Evolutionary conservation across 2,329 filamentous ascomycete species (phyloP).

Genomic region (Aspergillus sp.): DNA sequence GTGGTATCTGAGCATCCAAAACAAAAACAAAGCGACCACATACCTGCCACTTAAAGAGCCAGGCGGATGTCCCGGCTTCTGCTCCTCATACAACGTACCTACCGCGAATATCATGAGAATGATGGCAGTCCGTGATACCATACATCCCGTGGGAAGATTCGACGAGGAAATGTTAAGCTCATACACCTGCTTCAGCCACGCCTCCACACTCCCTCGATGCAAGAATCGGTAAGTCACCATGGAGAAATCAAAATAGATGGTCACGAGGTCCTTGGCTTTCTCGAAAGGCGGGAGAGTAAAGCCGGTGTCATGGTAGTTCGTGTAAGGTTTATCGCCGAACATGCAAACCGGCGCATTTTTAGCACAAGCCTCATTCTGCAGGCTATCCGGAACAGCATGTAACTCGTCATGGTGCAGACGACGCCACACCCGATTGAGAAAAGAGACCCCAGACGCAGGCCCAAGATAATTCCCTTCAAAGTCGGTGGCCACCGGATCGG

Average conservation of each 20-base stretch:
- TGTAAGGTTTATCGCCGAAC: constrained; percentile 54
- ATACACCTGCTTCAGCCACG: constrained; percentile 46
- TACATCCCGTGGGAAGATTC: constrained; percentile 37
- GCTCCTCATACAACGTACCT: constrained; percentile 47
- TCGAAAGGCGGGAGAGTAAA: constrained; percentile 41
- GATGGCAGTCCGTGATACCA: constrained; percentile 50
- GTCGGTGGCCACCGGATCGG: constrained; percentile 48
- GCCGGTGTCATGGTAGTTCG: constrained; percentile 30
- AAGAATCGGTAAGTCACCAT: constrained; percentile 61
- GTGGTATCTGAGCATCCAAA: neutral
- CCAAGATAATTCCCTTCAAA: constrained; percentile 58
- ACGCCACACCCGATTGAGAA: constrained; percentile 68
- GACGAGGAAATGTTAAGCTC: constrained; percentile 37
- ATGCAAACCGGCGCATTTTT: constrained; percentile 48
- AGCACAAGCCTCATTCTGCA: constrained; percentile 27
- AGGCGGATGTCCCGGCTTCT: constrained; percentile 28
- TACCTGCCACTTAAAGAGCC: constrained; percentile 31
- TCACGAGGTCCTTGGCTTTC: constrained; percentile 45
- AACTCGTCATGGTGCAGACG: constrained; percentile 58
- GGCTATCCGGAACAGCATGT: constrained; percentile 28
- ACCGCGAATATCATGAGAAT: constrained; percentile 51
- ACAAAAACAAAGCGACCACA: neutral
- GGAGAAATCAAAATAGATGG: constrained; percentile 60
- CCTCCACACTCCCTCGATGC: constrained; percentile 53
- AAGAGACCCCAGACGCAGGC: constrained; percentile 51